Evolutionary conservation across 805 yeast species (phyloP), one percentile per base, ranked within the genome.

Genomic region (Cyberlindnera veronae): DNA sequence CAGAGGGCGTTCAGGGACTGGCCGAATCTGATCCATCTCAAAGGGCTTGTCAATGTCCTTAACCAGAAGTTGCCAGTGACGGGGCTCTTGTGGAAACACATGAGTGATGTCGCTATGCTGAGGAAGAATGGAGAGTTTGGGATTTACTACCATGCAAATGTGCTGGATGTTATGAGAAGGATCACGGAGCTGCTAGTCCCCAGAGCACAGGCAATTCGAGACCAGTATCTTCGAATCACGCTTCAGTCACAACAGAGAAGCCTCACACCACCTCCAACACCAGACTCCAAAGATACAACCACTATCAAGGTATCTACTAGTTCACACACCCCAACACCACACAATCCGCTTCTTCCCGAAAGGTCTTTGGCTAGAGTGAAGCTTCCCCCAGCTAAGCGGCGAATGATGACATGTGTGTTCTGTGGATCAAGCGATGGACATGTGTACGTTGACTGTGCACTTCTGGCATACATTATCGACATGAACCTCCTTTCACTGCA

Each of bases 51-150:
- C 27, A 37, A 32, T 18, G 5, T 26, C 13, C 24, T 37, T 17
- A 27, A 31, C 10, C 27, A 36, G 21, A 23, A 27, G n/a, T 23
- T 36, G 4, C 39, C 39, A 18, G 18, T 36, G 3, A 36, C 39
- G 3, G 34, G 29, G 10, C 26, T 36, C 5, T 17, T 36, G 6
- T 36, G 34, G 34, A 36, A 36, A 12, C 5, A 30, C 7, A 36
- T 36, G 39, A 19, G 19, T 13, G 39, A 36, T 14, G 17, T 29
- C 15, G 15, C 29, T 3, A 30, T 31, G 23, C 26, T 36, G 30
- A 29, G 39, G 10, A 36, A 36, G 28, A 36, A 10, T 19, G 39
- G 39, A 3, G 39, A 36, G 34, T 36, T 36, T 30, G 39, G 39
- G 11, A 29, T 36, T 14, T 36, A 21, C 14, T 36, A 36, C 24